A percentile compares a stretch with the other conserved stretches of the same genome.
phyloP scores from a whole-genome alignment of 805 yeast species.

The Sugiyamaella lignohabitans region DNA sequence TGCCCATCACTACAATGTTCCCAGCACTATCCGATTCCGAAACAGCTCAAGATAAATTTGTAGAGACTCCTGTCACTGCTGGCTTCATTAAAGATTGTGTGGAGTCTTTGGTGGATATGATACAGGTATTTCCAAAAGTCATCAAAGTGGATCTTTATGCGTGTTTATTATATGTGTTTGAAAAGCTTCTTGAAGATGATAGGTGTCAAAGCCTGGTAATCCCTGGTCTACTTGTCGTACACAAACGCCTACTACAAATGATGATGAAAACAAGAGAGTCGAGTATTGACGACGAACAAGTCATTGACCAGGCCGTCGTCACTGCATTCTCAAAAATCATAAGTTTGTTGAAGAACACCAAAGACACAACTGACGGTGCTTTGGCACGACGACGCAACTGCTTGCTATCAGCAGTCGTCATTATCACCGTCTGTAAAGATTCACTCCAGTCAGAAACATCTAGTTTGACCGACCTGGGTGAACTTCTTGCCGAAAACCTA shows the following conservation, averaged over 20 bases:
- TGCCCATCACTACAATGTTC: slow-evolving; percentile 44
- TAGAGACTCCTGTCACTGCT: slow-evolving; percentile 30
- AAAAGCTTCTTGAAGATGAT: slow-evolving; percentile 45
- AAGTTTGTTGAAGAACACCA: slow-evolving; percentile 10
- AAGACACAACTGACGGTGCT: slow-evolving; percentile 10
- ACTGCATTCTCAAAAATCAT: slow-evolving; percentile 18
- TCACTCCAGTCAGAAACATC: slow-evolving; percentile 28
- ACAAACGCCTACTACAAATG: slow-evolving; percentile 40
- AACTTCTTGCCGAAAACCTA: slow-evolving; percentile 35
- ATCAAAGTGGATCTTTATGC: slow-evolving; percentile 67
- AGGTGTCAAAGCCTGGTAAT: slow-evolving; percentile 38
- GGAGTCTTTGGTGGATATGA: slow-evolving; percentile 53
- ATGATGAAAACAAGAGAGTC: slow-evolving; percentile 18
- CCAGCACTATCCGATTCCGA: slow-evolving; percentile 22
- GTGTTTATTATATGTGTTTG: slow-evolving; percentile 58
- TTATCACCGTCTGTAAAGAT: slow-evolving; percentile 38
- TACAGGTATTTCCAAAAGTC: slow-evolving; percentile 56
- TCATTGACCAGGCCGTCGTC: slow-evolving; percentile 30
- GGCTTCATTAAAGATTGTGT: slow-evolving; percentile 44
- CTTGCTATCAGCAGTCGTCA: slow-evolving; percentile 39
- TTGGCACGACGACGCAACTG: slow-evolving; percentile 29
- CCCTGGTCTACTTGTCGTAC: slow-evolving; percentile 46
- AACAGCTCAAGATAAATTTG: slow-evolving; percentile 2
- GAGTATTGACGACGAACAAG: slow-evolving; percentile 16
- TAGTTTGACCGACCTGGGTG: slow-evolving; percentile 35